Evolutionary conservation across 73 alveolate genomes (phyloP), one percentile per base, ranked within the genome.

Genomic region (Symbiodinium pilosum): DNA sequence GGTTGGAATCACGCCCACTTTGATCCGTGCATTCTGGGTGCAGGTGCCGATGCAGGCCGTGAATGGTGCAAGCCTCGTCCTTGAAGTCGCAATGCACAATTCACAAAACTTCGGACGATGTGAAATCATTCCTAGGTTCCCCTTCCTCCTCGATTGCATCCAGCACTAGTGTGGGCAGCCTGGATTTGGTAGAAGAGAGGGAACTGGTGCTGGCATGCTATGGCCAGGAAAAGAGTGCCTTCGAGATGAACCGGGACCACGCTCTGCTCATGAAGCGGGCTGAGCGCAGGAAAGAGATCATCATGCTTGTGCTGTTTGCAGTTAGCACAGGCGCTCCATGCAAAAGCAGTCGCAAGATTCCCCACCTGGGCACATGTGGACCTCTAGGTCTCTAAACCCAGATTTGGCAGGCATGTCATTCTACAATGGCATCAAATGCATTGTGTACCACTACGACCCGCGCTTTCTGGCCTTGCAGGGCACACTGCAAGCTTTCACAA

Each of bases 381-480:
- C n/a, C n/a, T n/a, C n/a, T n/a, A n/a, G n/a, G n/a, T n/a, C n/a
- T n/a, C n/a, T n/a, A n/a, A n/a, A n/a, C n/a, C n/a, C n/a, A 24
- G n/a, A 18, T 73, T 20, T 18, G 84, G 34, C 47, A 89, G 95
- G 97, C 97, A 91, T 91, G 97, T 91, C 97, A 38, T 91, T 91
- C 81, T 91, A 91, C 97, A 91, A 68, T 26, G 97, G 97, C 88
- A 91, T 91, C 97, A 91, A 91, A 52, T 91, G 97, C 88, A 91
- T 91, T n/a, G 97, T 91, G 73, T 91, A 43, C 51, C 89, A 91
- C 81, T 91, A 91, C 36, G 97, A 91, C 36, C 89, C 77, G 52
- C 47, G 77, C 40, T 71, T 38, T 47, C 40, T 91, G 88, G 89
- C 38, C 18, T 42, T 91, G 88, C 97, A 91, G 52, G 97, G 97